Evolutionary conservation across 2,329 filamentous ascomycete species (phyloP).

Genomic region (Ceratocystiopsis brevicomis): DNA sequence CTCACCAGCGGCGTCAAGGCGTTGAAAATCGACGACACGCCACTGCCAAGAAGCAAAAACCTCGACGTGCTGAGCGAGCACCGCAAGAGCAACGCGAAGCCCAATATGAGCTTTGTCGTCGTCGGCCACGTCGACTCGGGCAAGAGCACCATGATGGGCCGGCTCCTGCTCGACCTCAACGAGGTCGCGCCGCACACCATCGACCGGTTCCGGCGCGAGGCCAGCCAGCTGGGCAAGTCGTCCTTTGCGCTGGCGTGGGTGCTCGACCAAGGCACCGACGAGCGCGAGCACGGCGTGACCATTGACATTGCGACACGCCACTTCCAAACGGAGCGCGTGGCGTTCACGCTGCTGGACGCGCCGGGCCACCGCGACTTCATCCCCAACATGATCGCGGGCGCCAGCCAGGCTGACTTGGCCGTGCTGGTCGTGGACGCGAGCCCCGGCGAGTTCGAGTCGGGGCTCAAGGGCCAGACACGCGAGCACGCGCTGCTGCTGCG

Average conservation of each 20-base stretch:
- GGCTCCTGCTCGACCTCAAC: constrained; percentile 74
- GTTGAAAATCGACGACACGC: constrained; percentile 28
- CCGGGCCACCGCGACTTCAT: constrained; percentile 93
- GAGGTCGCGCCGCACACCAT: constrained; percentile 76
- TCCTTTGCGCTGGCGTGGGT: constrained; percentile 97
- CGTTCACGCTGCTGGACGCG: constrained; percentile 87
- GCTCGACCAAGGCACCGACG: constrained; percentile 78
- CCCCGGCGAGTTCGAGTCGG: constrained; percentile 81
- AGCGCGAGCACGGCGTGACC: constrained; percentile 76
- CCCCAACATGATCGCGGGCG: constrained; percentile 96
- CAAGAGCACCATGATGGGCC: constrained; percentile 94
- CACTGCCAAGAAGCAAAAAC: constrained; percentile 52
- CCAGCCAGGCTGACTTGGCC: constrained; percentile 88
- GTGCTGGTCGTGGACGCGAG: constrained; percentile 86
- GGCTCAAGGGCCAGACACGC: constrained; percentile 79
- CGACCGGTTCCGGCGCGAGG: constrained; percentile 74
- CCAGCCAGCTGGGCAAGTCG: constrained; percentile 77
- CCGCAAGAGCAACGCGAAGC: constrained; percentile 55
- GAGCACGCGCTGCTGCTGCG: constrained; percentile 81
- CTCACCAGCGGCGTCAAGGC: constrained; percentile 19
- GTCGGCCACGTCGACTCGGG: constrained; percentile 94
- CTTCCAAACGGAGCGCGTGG: constrained; percentile 73
- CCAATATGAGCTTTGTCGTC: constrained; percentile 75
- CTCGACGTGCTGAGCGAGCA: constrained; percentile 71
- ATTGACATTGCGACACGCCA: constrained; percentile 93